Evolutionary conservation across 768 basidiomycete species (phyloP).

Genomic region (Rhizopogon sp.): DNA sequence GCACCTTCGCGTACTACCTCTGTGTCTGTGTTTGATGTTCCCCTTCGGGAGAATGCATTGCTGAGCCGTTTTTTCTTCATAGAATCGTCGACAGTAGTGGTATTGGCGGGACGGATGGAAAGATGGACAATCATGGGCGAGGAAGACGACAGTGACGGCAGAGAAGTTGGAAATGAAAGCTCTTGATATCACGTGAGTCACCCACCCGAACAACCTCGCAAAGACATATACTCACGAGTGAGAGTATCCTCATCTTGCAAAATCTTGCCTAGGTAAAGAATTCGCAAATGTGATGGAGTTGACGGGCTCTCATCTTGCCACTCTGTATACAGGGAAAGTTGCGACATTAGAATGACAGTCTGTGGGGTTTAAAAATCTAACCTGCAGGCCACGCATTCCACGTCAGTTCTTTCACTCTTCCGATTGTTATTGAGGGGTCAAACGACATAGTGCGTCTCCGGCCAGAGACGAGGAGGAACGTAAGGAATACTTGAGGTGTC

Average conservation of each 20-base stretch:
- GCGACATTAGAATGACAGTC: neutral
- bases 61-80: constrained; percentile 45
- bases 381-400: constrained; percentile 82
- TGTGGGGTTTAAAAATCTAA: constrained; percentile 21
- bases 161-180: constrained; percentile 26
- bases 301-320: constrained; percentile 80
- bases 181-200: constrained; percentile 6
- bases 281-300: constrained; percentile 69
- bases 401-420: constrained; percentile 76
- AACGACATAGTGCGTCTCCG: constrained; percentile 66
- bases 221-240: constrained; percentile 40
- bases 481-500: constrained; percentile 58
- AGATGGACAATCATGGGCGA: constrained; percentile 69
- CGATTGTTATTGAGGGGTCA: constrained; percentile 69
- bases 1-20: constrained; percentile 9
- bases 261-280: constrained; percentile 74
- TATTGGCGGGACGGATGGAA: constrained; percentile 58
- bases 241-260: constrained; percentile 83
- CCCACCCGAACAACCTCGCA: neutral
- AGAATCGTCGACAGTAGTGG: constrained; percentile 42
- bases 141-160: constrained; percentile 24
- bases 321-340: constrained; percentile 33
- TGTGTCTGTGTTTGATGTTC: constrained; percentile 2
- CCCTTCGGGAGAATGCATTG: constrained; percentile 22
- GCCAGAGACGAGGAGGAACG: constrained; percentile 71